A percentile compares a stretch with the other conserved stretches of the same genome.
Evolutionary conservation across 306 rosid genomes (phyloP).

Genomic region (Trifolium repens): DNA sequence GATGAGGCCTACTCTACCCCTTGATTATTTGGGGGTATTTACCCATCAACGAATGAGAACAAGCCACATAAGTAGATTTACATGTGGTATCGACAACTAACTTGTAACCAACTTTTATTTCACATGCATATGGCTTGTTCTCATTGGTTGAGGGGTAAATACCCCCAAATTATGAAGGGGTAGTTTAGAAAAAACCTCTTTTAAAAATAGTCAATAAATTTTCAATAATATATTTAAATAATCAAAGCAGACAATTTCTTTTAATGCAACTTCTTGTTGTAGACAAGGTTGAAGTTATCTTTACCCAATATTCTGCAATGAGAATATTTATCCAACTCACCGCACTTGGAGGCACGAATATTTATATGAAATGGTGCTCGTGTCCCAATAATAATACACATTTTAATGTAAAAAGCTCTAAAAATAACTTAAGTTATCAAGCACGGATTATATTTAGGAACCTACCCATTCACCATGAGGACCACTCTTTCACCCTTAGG

Average conservation of each 20-base stretch:
- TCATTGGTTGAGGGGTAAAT: no score
- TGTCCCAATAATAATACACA: constrained; percentile 27
- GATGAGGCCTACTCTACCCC: no score
- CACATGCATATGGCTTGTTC: no score
- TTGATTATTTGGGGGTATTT: no score
- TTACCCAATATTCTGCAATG: constrained; percentile 21
- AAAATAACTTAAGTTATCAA: constrained; percentile 13
- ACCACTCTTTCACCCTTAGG: constrained; percentile 88
- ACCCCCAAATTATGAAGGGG: no score
- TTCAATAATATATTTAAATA: constrained; percentile 17
- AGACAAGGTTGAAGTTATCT: constrained; percentile 1
- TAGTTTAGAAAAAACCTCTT: background rate
- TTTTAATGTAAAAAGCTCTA: constrained; percentile 1
- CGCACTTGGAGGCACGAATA: constrained; percentile 6
- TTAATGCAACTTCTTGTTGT: constrained; percentile 19
- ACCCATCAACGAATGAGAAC: no score
- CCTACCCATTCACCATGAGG: constrained; percentile 92
- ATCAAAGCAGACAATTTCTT: background rate
- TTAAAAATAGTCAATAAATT: constrained; percentile 16
- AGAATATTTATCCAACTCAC: constrained; percentile 25
- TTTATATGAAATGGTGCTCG: background rate
- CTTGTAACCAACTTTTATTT: no score
- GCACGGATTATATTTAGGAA: constrained; percentile 38
- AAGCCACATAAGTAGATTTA: no score
- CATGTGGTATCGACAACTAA: no score